These are phyloP conservation scores for Tylopilus balloui DNA, from an alignment of 768 basidiomycete genomes.

Conservation along the genomic window DNA sequence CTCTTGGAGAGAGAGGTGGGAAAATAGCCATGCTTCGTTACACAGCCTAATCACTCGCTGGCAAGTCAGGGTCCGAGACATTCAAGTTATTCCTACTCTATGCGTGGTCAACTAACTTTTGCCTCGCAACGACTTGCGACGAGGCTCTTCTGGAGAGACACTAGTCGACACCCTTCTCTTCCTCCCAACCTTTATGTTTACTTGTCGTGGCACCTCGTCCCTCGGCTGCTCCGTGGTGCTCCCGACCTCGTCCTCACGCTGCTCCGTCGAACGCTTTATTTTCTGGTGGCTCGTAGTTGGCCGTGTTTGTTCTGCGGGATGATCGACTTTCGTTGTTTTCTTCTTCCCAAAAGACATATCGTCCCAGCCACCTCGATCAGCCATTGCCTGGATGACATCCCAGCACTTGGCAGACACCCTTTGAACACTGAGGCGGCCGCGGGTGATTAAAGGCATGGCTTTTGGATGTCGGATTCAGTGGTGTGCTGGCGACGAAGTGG, in stretches of 20 bases:
- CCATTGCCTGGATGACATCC: conserved; percentile 54
- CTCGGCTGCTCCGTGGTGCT: background rate
- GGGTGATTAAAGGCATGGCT: conserved; percentile 77
- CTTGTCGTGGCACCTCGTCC: background rate
- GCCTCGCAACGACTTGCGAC: conserved; percentile 21
- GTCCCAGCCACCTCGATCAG: conserved; percentile 78
- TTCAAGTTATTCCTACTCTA: background rate
- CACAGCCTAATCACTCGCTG: background rate
- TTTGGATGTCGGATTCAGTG: conserved; percentile 13
- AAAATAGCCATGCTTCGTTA: conserved; percentile 17
- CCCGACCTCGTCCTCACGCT: conserved; percentile 3
- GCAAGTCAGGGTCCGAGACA: no score
- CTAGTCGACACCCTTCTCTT: conserved; percentile 23
- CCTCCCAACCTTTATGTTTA: conserved; percentile 5
- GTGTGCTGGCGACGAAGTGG: background rate
- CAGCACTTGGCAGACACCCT: conserved; percentile 65
- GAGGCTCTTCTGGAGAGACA: conserved; percentile 10
- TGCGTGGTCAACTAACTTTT: conserved; percentile 5
- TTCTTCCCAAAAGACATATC: conserved; percentile 39
- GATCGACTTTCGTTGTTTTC: conserved; percentile 18
- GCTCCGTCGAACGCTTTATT: background rate
- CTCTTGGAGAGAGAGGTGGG: conserved; percentile 29
- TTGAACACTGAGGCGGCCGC: conserved; percentile 87
- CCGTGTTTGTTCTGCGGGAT: background rate
- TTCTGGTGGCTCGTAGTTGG: background rate